Evolutionary conservation across 768 basidiomycete genomes (phyloP).

Genomic region (Amanita muscaria): DNA sequence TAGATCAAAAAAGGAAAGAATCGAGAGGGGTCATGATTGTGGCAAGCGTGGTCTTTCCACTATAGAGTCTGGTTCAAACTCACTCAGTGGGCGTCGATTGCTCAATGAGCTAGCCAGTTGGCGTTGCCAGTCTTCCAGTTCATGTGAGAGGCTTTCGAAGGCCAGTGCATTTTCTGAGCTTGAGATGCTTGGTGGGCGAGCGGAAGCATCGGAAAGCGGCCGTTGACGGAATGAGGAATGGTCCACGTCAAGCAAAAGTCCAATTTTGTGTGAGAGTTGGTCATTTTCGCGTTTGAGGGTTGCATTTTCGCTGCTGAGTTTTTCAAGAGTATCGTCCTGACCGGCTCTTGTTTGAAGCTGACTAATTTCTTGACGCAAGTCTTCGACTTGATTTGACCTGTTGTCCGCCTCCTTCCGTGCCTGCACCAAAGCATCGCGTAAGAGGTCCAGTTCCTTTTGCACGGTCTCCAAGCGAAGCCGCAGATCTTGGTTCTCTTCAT

Average conservation of each 20-base stretch:
- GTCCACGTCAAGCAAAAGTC: constrained; percentile 79
- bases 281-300: constrained; percentile 78
- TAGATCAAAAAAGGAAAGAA: constrained; percentile 22
- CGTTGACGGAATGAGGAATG: constrained; percentile 61
- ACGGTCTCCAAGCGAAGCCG: constrained; percentile 63
- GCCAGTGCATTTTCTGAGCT: constrained; percentile 76
- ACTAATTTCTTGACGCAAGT: constrained; percentile 75
- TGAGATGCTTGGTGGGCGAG: constrained; percentile 60
- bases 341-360: constrained; percentile 70
- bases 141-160: constrained; percentile 71
- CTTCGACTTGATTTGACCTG: constrained; percentile 64
- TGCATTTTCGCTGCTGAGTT: constrained; percentile 75
- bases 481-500: constrained; percentile 69
- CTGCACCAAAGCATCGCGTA: constrained; percentile 60
- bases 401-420: constrained; percentile 78
- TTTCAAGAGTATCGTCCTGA: constrained; percentile 73
- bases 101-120: constrained; percentile 76
- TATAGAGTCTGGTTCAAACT: constrained; percentile 53
- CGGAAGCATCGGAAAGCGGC: constrained; percentile 51
- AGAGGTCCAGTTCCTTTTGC: constrained; percentile 64
- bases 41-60: constrained; percentile 56
- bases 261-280: constrained; percentile 86
- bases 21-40: constrained; percentile 32
- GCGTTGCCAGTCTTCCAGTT: constrained; percentile 81
- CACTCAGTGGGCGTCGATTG: constrained; percentile 61